A percentile compares a stretch with the other conserved stretches of the same genome.
phyloP scores from a whole-genome alignment of 257 asterid species.

The Solanum dulcamara region DNA sequence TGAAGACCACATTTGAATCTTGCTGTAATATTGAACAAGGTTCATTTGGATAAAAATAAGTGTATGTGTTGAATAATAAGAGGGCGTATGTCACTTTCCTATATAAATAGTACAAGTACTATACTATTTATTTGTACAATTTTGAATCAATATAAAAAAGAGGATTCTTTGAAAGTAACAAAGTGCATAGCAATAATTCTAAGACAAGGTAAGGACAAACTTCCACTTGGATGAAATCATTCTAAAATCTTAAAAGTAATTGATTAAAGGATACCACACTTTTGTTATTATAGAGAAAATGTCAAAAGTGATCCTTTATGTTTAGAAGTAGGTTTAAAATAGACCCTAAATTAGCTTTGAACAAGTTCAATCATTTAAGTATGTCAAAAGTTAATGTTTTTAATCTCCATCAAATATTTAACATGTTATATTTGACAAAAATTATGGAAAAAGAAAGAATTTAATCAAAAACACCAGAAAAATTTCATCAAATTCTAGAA shows the following conservation, averaged over 20 bases:
- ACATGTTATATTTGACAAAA: not conserved
- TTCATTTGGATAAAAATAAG: conserved; percentile 4
- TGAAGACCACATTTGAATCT: conserved; percentile 18
- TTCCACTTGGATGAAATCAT: not conserved
- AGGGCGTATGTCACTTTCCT: not conserved
- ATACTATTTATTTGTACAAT: not conserved
- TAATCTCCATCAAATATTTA: not conserved
- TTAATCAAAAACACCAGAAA: fast-evolving
- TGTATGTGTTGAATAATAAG: not conserved
- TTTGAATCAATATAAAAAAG: not conserved
- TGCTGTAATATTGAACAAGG: conserved; percentile 1
- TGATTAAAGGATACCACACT: not conserved
- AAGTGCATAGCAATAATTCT: not conserved
- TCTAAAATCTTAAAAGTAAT: not conserved
- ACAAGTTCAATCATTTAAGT: not conserved
- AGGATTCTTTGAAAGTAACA: not conserved
- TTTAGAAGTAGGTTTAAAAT: not conserved
- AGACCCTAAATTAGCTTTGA: not conserved
- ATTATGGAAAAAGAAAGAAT: not conserved
- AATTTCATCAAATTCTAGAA: not conserved
- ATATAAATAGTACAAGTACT: not conserved
- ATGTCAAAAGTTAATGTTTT: not conserved
- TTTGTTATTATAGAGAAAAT: not conserved
- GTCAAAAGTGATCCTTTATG: not conserved
- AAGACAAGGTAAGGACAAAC: not conserved